These are phyloP conservation scores for Grosmannia penicillata DNA, from an alignment of 2,329 filamentous ascomycete genomes.

Conservation along the genomic window DNA sequence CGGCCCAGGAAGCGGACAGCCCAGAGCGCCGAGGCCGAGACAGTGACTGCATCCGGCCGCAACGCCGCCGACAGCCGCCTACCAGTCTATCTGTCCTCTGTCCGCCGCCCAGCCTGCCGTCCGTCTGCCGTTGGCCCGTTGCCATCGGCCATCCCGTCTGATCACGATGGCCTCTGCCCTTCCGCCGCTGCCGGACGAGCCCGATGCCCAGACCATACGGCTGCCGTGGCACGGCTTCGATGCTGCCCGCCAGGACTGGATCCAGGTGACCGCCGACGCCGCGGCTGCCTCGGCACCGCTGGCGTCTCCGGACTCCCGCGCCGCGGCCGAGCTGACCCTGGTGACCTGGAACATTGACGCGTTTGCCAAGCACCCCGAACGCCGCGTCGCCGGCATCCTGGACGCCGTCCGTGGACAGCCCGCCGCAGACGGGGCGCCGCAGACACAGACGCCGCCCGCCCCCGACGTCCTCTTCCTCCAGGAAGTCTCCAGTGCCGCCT, in stretches of 20 bases:
- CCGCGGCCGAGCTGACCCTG: conserved; percentile 9
- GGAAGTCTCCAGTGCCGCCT: conserved; percentile 16
- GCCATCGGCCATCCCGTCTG: too few species aligned
- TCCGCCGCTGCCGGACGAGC: not conserved
- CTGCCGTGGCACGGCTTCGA: conserved; percentile 3
- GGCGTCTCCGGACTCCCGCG: not conserved
- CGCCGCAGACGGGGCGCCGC: not conserved
- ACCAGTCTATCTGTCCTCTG: too few species aligned
- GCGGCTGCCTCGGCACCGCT: too few species aligned
- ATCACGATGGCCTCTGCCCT: not conserved
- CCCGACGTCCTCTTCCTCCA: conserved; percentile 21
- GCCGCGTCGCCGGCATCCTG: conserved; percentile 15
- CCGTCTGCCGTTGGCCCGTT: too few species aligned
- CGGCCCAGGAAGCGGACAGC: too few species aligned
- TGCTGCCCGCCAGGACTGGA: not conserved
- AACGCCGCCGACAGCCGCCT: too few species aligned
- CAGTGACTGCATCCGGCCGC: too few species aligned
- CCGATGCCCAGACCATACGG: not conserved
- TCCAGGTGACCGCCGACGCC: not conserved
- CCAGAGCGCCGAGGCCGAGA: too few species aligned
- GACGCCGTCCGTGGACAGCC: conserved; percentile 9
- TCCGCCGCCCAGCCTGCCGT: too few species aligned
- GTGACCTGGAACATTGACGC: conserved; percentile 20
- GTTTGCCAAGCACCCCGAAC: conserved; percentile 4
- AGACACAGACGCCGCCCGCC: conserved; percentile 3